Percentiles rank a stretch among this genome's conserved stretches.
These are phyloP conservation scores for Trichomonas vaginalis DNA, from an alignment of 208 protist genomes.

Conservation along the genomic window DNA sequence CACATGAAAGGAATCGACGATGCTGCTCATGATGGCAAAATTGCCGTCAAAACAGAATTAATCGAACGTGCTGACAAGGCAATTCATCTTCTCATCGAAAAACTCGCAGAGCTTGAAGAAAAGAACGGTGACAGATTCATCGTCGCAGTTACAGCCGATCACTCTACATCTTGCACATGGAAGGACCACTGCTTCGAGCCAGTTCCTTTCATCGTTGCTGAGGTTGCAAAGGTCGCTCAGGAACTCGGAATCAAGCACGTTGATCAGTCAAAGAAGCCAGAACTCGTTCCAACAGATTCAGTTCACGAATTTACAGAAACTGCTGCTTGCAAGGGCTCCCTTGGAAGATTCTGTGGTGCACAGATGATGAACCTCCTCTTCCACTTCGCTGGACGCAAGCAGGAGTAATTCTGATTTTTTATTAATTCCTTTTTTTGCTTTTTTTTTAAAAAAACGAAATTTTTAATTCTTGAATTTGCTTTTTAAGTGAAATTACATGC, in stretches of 20 bases:
- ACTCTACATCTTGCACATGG: background rate
- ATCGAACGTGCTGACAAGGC: conserved; percentile 16
- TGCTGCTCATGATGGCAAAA: background rate
- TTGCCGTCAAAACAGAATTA: background rate
- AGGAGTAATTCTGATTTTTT: background rate
- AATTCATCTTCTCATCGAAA: background rate
- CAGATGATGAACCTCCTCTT: background rate
- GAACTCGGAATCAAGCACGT: background rate
- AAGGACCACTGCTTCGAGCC: conserved; percentile 7
- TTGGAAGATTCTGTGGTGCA: background rate
- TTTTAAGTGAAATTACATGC: no score
- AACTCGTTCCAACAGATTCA: background rate
- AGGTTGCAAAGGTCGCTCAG: background rate
- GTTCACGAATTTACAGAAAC: background rate
- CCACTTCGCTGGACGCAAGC: background rate
- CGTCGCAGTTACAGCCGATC: background rate
- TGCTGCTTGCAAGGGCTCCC: background rate
- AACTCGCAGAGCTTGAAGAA: background rate
- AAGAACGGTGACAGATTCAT: background rate
- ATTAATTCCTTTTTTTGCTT: no score
- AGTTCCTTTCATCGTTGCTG: background rate
- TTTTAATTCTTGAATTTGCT: no score
- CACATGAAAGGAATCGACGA: conserved; percentile 18
- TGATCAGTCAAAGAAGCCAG: background rate
- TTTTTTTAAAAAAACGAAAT: no score